Conservation (phyloP, 2,329 filamentous ascomycete species). For the Orbilia blumenaviensis region DNA sequence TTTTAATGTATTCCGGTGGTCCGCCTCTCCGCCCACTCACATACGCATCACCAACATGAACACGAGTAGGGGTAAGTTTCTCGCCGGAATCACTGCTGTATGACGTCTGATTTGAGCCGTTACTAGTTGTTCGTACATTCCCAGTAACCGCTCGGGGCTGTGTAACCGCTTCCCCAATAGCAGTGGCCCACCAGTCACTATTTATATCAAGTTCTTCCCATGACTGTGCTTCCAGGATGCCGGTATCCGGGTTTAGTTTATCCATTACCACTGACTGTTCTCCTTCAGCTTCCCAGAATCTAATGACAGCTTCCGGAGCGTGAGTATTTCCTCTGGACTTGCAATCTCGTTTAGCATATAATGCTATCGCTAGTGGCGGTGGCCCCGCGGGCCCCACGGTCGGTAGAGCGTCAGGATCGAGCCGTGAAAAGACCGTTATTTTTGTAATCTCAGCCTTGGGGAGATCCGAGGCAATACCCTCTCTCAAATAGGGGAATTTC, state of each 20-base stretch:
- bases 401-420: background rate
- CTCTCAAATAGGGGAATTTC: background rate
- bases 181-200: slow-evolving; percentile 10
- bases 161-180: background rate
- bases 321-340: background rate
- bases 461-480: background rate
- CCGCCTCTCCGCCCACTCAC: background rate
- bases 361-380: slow-evolving; percentile 10
- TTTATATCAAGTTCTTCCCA: slow-evolving; percentile 23
- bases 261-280: background rate
- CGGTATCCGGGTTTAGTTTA: background rate
- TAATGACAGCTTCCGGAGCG: background rate
- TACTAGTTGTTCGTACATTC: background rate
- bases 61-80: background rate
- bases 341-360: slow-evolving; percentile 21
- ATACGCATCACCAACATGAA: slow-evolving; percentile 1
- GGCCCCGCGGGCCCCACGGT: slow-evolving; percentile 4
- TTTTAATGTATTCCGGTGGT: background rate
- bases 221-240: background rate
- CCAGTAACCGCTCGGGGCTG: background rate
- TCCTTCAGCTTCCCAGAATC: slow-evolving; percentile 7
- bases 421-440: background rate
- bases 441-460: slow-evolving; percentile 4
- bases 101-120: slow-evolving; percentile 5
- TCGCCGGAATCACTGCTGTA: slow-evolving; percentile 4